Conservation (phyloP, 225 moss, liverwort and hornwort species). For the Sphagnum tenellum region DNA sequence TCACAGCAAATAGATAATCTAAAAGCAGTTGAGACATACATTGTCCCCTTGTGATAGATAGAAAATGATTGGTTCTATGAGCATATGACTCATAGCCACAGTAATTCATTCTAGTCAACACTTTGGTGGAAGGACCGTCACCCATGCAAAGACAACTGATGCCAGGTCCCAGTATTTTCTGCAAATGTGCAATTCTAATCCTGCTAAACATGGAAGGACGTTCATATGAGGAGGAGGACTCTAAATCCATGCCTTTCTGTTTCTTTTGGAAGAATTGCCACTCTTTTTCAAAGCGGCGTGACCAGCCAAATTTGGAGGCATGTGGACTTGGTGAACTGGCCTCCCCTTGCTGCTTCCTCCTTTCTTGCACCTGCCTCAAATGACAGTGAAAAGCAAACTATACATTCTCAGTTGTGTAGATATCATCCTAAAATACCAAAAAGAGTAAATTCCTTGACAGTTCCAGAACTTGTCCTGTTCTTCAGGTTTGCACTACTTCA, state of each 20-base stretch:
- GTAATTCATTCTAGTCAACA: too few relatives aligned
- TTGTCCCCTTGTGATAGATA: too few relatives aligned
- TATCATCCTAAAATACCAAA: not conserved
- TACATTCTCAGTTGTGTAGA: not conserved
- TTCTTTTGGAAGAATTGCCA: conserved; percentile 40
- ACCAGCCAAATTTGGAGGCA: conserved; percentile 24
- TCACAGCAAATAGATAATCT: too few relatives aligned
- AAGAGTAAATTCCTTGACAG: not conserved
- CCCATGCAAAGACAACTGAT: too few relatives aligned
- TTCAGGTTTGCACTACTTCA: not conserved
- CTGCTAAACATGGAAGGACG: too few relatives aligned
- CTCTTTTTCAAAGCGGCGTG: conserved; percentile 37
- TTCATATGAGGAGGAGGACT: too few relatives aligned
- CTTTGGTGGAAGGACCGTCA: too few relatives aligned
- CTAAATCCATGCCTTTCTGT: conserved; percentile 18
- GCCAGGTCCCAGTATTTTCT: too few relatives aligned
- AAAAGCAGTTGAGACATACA: too few relatives aligned
- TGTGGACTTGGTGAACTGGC: conserved; percentile 14
- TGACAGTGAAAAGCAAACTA: not conserved
- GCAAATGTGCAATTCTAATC: too few relatives aligned
- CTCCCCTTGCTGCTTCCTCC: conserved; percentile 24
- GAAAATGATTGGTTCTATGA: too few relatives aligned
- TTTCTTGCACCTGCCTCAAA: conserved; percentile 22
- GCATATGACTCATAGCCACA: too few relatives aligned
- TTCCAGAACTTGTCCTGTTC: not conserved